Evolutionary conservation across 2,329 filamentous ascomycete genomes (phyloP), one percentile per base, ranked within the genome.

Genomic region (Didymella pinodella): DNA sequence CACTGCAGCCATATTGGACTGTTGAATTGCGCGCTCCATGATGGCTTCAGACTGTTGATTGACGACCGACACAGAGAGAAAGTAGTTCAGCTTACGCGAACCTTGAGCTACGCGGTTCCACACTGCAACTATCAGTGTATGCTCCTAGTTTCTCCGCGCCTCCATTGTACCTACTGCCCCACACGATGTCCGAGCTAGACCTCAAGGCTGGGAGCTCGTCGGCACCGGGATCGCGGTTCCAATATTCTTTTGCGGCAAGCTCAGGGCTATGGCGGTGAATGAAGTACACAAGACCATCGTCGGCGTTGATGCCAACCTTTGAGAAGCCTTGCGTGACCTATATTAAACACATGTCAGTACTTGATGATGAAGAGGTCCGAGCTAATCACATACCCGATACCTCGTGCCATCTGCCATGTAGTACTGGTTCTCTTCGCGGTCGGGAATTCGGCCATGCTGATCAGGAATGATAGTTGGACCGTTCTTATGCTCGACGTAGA

Each of bases 171-270:
- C 48, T 16, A 57, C 54, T 48, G n/a, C 54, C 62, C 60, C 60
- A 65, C 4, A 54, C 50, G 3, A 65, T 52, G 14, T 65, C 62
- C 1, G 62, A 65, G 34, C 60, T 65, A 10, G 62, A 25, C n/a
- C 51, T 52, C 3, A 65, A 16, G 1, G 47, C 40, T 2, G 62
- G 62, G 0, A 65, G 41, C 16, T 63, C 40, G 12, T 58, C 14
- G 36, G 11, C 8, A 6, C 12, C 34, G 2, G 54, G 48, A 34
- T 52, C 25, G 3, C 25, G 48, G 0, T 26, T 10, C 54, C 54
- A 57, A 22, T 57, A 12, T 32, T 48, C 41, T 7, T 22, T 14
- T 1, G 54, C 54, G 3, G 54, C 43, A 20, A 41, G 20, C 20
- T 47, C 57, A 12, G 50, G 46, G 34, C 43, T 63, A 25, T 20